phyloP scores from a whole-genome alignment of 2,329 filamentous ascomycete genomes.

The Hypoxylon sp. region DNA sequence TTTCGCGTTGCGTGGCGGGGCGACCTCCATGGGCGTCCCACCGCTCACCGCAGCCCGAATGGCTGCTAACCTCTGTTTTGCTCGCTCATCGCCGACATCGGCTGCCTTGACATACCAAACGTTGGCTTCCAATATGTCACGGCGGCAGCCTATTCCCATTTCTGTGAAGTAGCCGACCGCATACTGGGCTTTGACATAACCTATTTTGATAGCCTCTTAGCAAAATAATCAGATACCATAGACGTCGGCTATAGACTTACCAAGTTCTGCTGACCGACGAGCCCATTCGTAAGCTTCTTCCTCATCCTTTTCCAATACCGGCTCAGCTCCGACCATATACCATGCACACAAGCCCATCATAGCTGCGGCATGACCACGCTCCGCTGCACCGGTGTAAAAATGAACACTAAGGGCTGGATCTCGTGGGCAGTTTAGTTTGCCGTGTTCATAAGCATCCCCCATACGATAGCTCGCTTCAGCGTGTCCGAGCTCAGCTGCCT shows the following conservation, averaged over 20 bases:
- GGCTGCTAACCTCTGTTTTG: slow-evolving; percentile 85
- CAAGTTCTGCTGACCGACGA: slow-evolving; percentile 83
- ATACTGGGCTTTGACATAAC: slow-evolving; percentile 84
- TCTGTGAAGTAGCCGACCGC: slow-evolving; percentile 97
- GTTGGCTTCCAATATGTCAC: slow-evolving; percentile 95
- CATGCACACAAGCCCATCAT: slow-evolving; percentile 99
- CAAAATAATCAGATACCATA: slow-evolving; percentile 1
- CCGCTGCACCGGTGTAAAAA: slow-evolving; percentile 94
- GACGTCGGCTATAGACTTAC: slow-evolving; percentile 65
- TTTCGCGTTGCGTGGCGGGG: slow-evolving; percentile 64
- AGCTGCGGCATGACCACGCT: slow-evolving; percentile 83
- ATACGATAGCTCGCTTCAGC: slow-evolving; percentile 87
- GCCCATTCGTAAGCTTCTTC: slow-evolving; percentile 98
- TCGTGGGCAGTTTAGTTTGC: slow-evolving; percentile 84
- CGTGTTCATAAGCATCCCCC: slow-evolving; percentile 98
- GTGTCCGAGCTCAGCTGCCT: slow-evolving; percentile 92
- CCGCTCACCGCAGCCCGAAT: slow-evolving; percentile 84
- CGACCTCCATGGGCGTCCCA: slow-evolving; percentile 68
- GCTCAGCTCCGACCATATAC: slow-evolving; percentile 96
- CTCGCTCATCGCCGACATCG: slow-evolving; percentile 89
- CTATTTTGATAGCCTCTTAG: slow-evolving; percentile 57
- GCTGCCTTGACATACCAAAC: slow-evolving; percentile 98
- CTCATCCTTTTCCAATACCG: slow-evolving; percentile 93
- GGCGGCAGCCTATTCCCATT: slow-evolving; percentile 95
- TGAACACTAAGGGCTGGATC: slow-evolving; percentile 96